phyloP scores from a whole-genome alignment of 441 rosid genomes.

The Kokia cookei region DNA sequence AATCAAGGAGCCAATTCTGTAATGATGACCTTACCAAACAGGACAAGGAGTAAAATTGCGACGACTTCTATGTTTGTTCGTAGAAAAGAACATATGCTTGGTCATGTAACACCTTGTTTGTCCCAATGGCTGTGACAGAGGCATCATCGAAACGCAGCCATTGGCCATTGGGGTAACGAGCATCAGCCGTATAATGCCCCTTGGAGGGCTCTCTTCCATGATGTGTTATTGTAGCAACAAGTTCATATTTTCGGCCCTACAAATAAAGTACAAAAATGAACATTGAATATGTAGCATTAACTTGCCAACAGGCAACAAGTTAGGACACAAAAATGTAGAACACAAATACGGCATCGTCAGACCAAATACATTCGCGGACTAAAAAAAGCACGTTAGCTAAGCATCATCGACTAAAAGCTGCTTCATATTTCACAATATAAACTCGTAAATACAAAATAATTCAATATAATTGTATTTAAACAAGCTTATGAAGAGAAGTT shows the following conservation, averaged over 20 bases:
- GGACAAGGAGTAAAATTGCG: not conserved
- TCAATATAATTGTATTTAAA: not conserved
- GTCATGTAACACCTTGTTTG: conserved; percentile 70
- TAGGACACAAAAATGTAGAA: not conserved
- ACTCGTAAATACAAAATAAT: not conserved
- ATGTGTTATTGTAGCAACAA: conserved; percentile 88
- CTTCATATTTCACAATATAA: not conserved
- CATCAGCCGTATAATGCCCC: conserved; percentile 95
- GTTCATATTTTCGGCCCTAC: conserved; percentile 85
- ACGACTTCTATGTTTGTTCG: conserved; percentile 51
- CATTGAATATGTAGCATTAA: not conserved
- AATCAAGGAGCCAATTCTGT: not conserved
- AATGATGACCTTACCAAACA: not conserved
- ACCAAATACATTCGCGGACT: too few species aligned
- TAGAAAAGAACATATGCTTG: conserved; percentile 96
- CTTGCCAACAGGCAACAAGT: not conserved
- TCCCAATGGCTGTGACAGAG: conserved; percentile 59
- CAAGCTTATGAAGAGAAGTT: not conserved
- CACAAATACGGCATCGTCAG: not conserved
- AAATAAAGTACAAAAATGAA: conserved; percentile 2
- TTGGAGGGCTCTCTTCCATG: conserved; percentile 90
- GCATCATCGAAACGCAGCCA: conserved; percentile 96
- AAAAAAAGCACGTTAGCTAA: not conserved
- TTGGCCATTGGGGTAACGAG: conserved; percentile 51
- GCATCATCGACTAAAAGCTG: not conserved